These are phyloP conservation scores for Pinus tabuliformis DNA, from an alignment of 75 land plant species.

Conservation along the genomic window DNA sequence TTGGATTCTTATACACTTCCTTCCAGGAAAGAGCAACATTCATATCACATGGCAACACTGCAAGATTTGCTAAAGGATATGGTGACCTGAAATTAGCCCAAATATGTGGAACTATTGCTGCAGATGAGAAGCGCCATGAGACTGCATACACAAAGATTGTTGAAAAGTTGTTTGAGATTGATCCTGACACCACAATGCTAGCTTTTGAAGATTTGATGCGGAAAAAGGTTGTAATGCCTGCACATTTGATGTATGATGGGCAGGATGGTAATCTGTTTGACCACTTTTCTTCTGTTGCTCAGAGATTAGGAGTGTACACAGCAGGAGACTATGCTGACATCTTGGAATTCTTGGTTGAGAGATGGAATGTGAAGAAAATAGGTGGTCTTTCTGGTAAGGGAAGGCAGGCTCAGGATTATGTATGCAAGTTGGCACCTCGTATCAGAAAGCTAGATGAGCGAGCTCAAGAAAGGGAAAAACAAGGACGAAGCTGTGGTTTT, in stretches of 20 bases:
- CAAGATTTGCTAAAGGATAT: constrained; percentile 46
- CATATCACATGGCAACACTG: constrained; percentile 64
- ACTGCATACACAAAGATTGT: constrained; percentile 53
- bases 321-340: constrained; percentile 57
- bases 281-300: constrained; percentile 52
- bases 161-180: constrained; percentile 60
- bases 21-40: constrained; percentile 50
- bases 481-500: constrained; percentile 20
- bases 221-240: constrained; percentile 56
- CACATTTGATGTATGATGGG: constrained; percentile 65
- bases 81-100: constrained; percentile 54
- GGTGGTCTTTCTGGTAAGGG: constrained; percentile 46
- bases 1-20: constrained; percentile 55
- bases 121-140: constrained; percentile 46
- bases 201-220: constrained; percentile 57
- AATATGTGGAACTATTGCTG: constrained; percentile 52
- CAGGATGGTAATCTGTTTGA: constrained; percentile 42
- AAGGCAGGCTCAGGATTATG: constrained; percentile 48
- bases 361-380: constrained; percentile 47
- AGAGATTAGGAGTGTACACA: constrained; percentile 53
- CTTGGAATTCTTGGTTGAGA: constrained; percentile 46
- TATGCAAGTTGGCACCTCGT: constrained; percentile 36
- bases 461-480: constrained; percentile 32
- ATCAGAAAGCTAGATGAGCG: constrained; percentile 47
- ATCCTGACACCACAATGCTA: constrained; percentile 47